phyloP scores from a whole-genome alignment of 163 green algal species.

The Trebouxia gelatinosa region DNA sequence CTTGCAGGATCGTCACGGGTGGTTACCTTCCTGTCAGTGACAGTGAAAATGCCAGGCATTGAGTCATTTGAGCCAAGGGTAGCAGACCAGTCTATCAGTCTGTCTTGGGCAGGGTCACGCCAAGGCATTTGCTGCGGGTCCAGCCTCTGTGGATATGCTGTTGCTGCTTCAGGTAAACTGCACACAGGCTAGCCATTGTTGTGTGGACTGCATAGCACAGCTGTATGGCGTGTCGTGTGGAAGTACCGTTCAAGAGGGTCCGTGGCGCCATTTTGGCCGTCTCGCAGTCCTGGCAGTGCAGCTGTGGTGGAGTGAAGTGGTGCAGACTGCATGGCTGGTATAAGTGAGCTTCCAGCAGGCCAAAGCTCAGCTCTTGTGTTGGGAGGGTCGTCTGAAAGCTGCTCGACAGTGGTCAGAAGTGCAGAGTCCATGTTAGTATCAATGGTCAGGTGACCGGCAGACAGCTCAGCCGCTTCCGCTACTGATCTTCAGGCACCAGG shows the following conservation, averaged over 20 bases:
- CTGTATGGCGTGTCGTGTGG: too few relatives aligned
- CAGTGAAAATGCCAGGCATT: conserved; percentile 1
- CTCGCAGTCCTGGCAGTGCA: neutral
- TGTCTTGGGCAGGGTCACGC: neutral
- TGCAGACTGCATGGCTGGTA: neutral
- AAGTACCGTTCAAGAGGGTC: too few relatives aligned
- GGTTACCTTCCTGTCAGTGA: conserved; percentile 18
- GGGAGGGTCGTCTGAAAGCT: neutral
- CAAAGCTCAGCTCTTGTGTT: neutral
- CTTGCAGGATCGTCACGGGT: too few relatives aligned
- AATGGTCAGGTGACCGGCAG: too few relatives aligned
- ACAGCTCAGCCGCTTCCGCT: too few relatives aligned
- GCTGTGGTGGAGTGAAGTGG: neutral
- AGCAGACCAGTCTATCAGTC: neutral
- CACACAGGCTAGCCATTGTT: too few relatives aligned
- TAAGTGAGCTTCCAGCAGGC: neutral
- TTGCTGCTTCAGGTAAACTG: too few relatives aligned
- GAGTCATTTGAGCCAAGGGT: neutral
- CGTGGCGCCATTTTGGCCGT: neutral
- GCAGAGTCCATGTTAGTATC: neutral
- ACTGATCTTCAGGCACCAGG: too few relatives aligned
- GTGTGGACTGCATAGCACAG: too few relatives aligned
- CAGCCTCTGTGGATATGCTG: too few relatives aligned
- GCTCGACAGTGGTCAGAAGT: conserved; percentile 11
- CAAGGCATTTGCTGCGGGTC: too few relatives aligned